These are phyloP conservation scores for Suillus tomentosus DNA, from an alignment of 768 basidiomycete genomes.

Conservation along the genomic window DNA sequence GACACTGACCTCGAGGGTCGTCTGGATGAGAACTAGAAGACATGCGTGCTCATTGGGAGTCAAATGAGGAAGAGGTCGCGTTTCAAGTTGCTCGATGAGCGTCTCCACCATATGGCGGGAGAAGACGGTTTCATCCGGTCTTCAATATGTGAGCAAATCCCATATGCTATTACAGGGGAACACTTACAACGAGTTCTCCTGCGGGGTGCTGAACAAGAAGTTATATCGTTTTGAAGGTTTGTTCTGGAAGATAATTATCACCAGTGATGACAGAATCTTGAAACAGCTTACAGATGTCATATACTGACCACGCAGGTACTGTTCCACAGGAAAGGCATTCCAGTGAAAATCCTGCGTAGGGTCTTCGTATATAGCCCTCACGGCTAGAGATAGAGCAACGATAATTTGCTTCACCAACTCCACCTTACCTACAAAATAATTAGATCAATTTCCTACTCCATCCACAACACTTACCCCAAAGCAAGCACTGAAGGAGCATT, in stretches of 20 bases:
- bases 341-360: slow-evolving; percentile 33
- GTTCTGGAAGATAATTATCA: slow-evolving; percentile 15
- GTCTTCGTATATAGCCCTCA: slow-evolving; percentile 9
- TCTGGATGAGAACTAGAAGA: slow-evolving; percentile 81
- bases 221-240: slow-evolving; percentile 43
- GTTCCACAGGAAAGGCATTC: slow-evolving; percentile 58
- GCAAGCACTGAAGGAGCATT: slow-evolving; percentile 85
- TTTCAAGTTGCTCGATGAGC: slow-evolving; percentile 67
- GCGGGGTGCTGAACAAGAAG: slow-evolving; percentile 52
- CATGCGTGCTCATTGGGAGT: slow-evolving; percentile 82
- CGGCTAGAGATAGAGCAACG: slow-evolving; percentile 54
- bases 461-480: slow-evolving; percentile 71
- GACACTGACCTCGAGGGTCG: slow-evolving; percentile 77
- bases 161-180: background rate
- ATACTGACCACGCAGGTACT: slow-evolving; percentile 31
- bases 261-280: background rate
- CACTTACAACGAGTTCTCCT: slow-evolving; percentile 49
- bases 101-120: slow-evolving; percentile 58
- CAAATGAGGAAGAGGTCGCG: slow-evolving; percentile 65
- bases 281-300: slow-evolving; percentile 19
- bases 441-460: background rate
- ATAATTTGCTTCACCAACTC: slow-evolving; percentile 85
- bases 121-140: slow-evolving; percentile 58
- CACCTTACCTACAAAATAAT: slow-evolving; percentile 61
- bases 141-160: slow-evolving; percentile 26